Conservation (phyloP, 352 stramenopile species). For the Phytopythium ostracodes region DNA sequence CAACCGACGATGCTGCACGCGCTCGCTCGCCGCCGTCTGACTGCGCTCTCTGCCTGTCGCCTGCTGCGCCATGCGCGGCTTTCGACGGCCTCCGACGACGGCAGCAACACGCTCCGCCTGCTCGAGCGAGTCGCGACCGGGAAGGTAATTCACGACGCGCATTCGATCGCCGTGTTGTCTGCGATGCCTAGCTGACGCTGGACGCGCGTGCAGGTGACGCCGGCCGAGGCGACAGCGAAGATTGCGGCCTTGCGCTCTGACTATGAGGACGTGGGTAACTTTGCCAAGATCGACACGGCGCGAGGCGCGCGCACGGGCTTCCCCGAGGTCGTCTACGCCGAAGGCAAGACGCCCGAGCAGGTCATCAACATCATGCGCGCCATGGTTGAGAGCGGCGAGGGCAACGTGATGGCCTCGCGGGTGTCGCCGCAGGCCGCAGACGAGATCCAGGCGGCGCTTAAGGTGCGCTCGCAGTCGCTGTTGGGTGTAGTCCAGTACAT, state of each 20-base stretch:
- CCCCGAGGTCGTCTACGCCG: constrained; percentile 93
- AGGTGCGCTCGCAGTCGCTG: constrained; percentile 34
- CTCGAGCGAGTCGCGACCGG: constrained; percentile 3
- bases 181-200: not conserved
- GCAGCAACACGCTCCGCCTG: not conserved
- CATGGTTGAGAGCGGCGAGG: constrained; percentile 66
- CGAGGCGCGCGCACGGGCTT: constrained; percentile 90
- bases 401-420: constrained; percentile 81
- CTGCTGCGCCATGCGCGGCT: not conserved
- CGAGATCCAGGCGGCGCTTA: constrained; percentile 31
- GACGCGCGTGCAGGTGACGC: constrained; percentile 17
- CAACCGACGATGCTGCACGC: not conserved
- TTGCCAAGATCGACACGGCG: constrained; percentile 88
- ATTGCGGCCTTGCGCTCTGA: constrained; percentile 24
- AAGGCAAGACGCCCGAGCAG: constrained; percentile 91
- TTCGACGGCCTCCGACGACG: not conserved
- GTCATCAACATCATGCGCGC: constrained; percentile 88
- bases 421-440: constrained; percentile 48
- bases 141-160: constrained; percentile 1
- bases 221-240: constrained; percentile 17
- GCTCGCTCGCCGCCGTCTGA: not conserved
- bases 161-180: not conserved
- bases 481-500: no score
- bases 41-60: not conserved
- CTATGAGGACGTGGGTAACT: constrained; percentile 53